Conservation (phyloP, 495 filamentous ascomycete species). For the Penicillium silybi region DNA sequence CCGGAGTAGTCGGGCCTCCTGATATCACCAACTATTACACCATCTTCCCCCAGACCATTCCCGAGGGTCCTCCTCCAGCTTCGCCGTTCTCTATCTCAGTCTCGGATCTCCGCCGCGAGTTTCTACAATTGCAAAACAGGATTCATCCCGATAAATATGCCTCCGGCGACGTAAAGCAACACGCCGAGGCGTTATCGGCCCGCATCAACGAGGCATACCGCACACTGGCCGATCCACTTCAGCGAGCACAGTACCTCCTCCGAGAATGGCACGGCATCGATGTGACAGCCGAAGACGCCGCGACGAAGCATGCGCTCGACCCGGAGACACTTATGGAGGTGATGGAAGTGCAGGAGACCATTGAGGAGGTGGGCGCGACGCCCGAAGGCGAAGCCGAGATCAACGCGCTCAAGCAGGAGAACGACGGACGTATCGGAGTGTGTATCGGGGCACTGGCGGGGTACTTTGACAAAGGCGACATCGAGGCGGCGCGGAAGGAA, state of each 20-base stretch:
- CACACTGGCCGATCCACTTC: slow-evolving; percentile 70
- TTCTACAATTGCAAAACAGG: slow-evolving; percentile 72
- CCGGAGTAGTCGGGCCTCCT: slow-evolving; percentile 21
- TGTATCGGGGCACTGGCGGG: slow-evolving; percentile 56
- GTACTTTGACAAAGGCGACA: slow-evolving; percentile 64
- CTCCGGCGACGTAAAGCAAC: slow-evolving; percentile 47
- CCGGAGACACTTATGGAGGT: slow-evolving; percentile 78
- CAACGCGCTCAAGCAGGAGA: slow-evolving; percentile 55
- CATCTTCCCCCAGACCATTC: slow-evolving; percentile 80
- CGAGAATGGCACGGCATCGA: slow-evolving; percentile 64
- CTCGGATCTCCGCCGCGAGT: slow-evolving; percentile 69
- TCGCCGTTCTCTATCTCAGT: slow-evolving; percentile 72
- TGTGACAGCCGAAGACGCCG: slow-evolving; percentile 68
- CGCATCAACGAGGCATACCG: slow-evolving; percentile 86
- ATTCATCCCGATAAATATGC: slow-evolving; percentile 82
- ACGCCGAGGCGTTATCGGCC: slow-evolving; percentile 68
- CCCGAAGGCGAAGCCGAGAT: slow-evolving; percentile 63
- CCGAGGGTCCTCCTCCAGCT: slow-evolving; percentile 72
- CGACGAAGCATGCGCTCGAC: slow-evolving; percentile 55
- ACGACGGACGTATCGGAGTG: slow-evolving; percentile 60
- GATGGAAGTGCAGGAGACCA: slow-evolving; percentile 77
- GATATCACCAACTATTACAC: slow-evolving; percentile 66
- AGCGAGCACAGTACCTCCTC: slow-evolving; percentile 81
- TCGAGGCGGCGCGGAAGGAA: slow-evolving; percentile 63
- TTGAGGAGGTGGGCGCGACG: slow-evolving; percentile 57